Percentiles rank a stretch among this genome's conserved stretches.
These are phyloP conservation scores for Eutrema japonicum DNA, from an alignment of 345 rosid genomes.

Conservation along the genomic window DNA sequence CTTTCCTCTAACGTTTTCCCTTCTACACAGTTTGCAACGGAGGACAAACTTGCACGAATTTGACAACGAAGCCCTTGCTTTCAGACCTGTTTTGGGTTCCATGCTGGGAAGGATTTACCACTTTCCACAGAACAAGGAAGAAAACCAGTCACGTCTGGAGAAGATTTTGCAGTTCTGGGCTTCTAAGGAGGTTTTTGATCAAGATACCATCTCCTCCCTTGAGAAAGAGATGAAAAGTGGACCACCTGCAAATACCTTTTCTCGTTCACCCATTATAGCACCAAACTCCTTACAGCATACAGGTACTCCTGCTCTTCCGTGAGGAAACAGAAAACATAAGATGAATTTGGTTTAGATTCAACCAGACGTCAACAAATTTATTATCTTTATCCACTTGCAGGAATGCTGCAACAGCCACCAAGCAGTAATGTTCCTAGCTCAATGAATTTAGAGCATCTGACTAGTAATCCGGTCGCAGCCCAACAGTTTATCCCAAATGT, in stretches of 20 bases:
- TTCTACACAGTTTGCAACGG: conserved; percentile 74
- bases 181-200: conserved; percentile 91
- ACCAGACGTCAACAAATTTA: conserved; percentile 15
- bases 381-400: conserved; percentile 42
- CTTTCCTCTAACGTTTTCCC: conserved; percentile 9
- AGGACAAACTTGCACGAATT: conserved; percentile 77
- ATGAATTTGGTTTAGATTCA: conserved; percentile 4
- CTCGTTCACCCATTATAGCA: conserved; percentile 61
- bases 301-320: conserved; percentile 34
- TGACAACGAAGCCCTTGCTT: conserved; percentile 95
- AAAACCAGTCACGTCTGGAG: conserved; percentile 83
- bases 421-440: conserved; percentile 48
- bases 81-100: conserved; percentile 81
- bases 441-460: conserved; percentile 58
- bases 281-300: conserved; percentile 48
- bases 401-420: conserved; percentile 49
- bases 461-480: conserved; percentile 51
- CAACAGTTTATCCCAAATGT: conserved; percentile 72
- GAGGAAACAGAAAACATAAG: conserved; percentile 7
- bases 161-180: conserved; percentile 97
- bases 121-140: conserved; percentile 83
- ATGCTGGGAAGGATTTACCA: conserved; percentile 93
- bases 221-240: conserved; percentile 91
- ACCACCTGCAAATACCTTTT: conserved; percentile 55
- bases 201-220: conserved; percentile 73